Conservation (phyloP, 2,329 filamentous ascomycete species). For the Botrytis fragariae region DNA sequence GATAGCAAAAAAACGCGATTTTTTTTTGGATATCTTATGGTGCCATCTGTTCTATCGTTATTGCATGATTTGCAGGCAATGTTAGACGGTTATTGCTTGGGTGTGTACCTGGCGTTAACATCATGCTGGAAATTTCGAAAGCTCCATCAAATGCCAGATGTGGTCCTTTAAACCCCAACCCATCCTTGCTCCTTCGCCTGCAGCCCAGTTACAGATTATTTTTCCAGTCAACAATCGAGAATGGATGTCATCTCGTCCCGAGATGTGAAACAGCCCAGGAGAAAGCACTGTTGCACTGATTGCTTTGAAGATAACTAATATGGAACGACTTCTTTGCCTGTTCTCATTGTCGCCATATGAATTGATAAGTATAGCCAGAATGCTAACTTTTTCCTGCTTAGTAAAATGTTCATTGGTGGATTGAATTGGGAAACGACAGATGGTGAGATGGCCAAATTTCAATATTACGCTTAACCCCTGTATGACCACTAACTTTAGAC, state of each 20-base stretch:
- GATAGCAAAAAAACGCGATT: conserved; percentile 64
- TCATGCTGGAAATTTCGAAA: conserved; percentile 11
- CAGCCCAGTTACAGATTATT: conserved; percentile 14
- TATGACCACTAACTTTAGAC: conserved; percentile 2
- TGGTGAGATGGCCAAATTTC: conserved; percentile 54
- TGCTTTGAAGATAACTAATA: not conserved
- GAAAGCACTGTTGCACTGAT: conserved; percentile 9
- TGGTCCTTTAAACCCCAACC: conserved; percentile 11
- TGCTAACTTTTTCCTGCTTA: conserved; percentile 45
- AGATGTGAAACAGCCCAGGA: not conserved
- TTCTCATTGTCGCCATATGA: conserved; percentile 13
- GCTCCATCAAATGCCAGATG: conserved; percentile 9
- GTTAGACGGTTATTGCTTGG: conserved; percentile 16
- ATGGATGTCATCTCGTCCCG: conserved; percentile 5
- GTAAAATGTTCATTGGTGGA: conserved; percentile 99
- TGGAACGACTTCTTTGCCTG: conserved; percentile 17
- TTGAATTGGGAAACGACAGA: conserved; percentile 99
- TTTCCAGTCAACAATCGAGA: not conserved
- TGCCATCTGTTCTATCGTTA: conserved; percentile 38
- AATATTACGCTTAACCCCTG: not conserved
- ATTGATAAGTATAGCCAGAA: conserved; percentile 18
- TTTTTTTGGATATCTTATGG: conserved; percentile 41
- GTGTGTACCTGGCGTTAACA: conserved; percentile 15
- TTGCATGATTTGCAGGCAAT: conserved; percentile 29
- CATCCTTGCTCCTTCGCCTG: conserved; percentile 10